Conservation (phyloP, 1,139 yeast species). For the Debaryomyces subglobosus region DNA sequence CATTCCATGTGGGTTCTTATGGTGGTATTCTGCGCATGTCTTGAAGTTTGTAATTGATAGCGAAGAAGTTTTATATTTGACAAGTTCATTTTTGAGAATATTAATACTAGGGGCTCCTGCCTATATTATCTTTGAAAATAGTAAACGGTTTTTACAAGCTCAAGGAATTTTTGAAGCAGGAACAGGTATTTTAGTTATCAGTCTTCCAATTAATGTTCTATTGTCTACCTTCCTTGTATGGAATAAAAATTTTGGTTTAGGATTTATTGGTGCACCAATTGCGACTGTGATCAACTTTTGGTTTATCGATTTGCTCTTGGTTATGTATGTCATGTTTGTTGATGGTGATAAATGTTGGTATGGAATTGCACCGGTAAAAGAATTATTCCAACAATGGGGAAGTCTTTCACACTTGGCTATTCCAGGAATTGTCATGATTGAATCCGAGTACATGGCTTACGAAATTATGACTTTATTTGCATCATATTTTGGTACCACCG, state of each 20-base stretch:
- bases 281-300: constrained; percentile 73
- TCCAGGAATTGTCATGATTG: constrained; percentile 75
- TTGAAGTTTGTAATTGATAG: constrained; percentile 59
- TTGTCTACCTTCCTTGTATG: constrained; percentile 81
- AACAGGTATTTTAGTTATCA: constrained; percentile 70
- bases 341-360: constrained; percentile 78
- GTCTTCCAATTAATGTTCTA: constrained; percentile 78
- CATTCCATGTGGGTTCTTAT: constrained; percentile 61
- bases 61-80: constrained; percentile 60
- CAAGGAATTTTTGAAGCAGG: constrained; percentile 94
- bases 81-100: constrained; percentile 66
- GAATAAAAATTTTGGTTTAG: constrained; percentile 62
- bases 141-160: constrained; percentile 83
- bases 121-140: constrained; percentile 78
- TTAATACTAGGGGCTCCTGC: constrained; percentile 82
- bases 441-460: constrained; percentile 74
- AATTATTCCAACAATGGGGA: constrained; percentile 62
- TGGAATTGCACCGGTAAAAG: constrained; percentile 49
- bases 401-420: constrained; percentile 61
- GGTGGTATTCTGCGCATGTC: constrained; percentile 67
- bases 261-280: constrained; percentile 73
- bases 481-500: constrained; percentile 79
- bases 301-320: constrained; percentile 60
- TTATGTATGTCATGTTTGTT: constrained; percentile 55
- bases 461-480: constrained; percentile 73